Conservation (phyloP, 805 yeast species). For the Wickerhamomyces hampshirensis region DNA sequence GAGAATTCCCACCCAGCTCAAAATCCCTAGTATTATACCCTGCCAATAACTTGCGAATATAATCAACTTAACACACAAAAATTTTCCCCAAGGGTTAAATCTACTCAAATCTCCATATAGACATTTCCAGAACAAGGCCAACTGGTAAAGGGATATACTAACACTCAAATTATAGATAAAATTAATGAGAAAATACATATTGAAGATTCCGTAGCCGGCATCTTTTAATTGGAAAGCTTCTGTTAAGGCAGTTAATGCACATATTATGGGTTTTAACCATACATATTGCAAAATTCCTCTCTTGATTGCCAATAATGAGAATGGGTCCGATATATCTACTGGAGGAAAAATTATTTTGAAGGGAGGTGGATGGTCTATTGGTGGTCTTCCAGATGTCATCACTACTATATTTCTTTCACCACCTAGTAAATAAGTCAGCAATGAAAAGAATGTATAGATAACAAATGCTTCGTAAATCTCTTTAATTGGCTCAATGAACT, state of each 20-base stretch:
- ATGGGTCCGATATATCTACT: slow-evolving; percentile 84
- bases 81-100: slow-evolving; percentile 88
- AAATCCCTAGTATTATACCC: slow-evolving; percentile 49
- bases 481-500: slow-evolving; percentile 63
- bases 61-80: slow-evolving; percentile 85
- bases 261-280: slow-evolving; percentile 87
- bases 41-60: slow-evolving; percentile 99
- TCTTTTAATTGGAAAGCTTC: slow-evolving; percentile 46
- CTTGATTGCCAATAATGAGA: slow-evolving; percentile 68
- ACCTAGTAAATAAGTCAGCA: slow-evolving; percentile 78
- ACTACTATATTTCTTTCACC: slow-evolving; percentile 87
- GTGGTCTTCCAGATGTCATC: slow-evolving; percentile 62
- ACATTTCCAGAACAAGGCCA: slow-evolving; percentile 92
- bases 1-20: slow-evolving; percentile 44
- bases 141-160: slow-evolving; percentile 72
- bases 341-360: slow-evolving; percentile 45
- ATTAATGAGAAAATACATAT: slow-evolving; percentile 60
- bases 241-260: slow-evolving; percentile 45
- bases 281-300: slow-evolving; percentile 90
- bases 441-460: slow-evolving; percentile 84
- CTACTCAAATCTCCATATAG: slow-evolving; percentile 70
- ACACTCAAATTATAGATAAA: slow-evolving; percentile 75
- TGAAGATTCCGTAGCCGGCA: slow-evolving; percentile 31
- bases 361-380: slow-evolving; percentile 59
- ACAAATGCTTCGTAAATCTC: slow-evolving; percentile 96